A percentile compares a stretch with the other conserved stretches of the same genome.
Conservation (phyloP, 164 flowering plant genomes). For the Aristolochia californica region DNA sequence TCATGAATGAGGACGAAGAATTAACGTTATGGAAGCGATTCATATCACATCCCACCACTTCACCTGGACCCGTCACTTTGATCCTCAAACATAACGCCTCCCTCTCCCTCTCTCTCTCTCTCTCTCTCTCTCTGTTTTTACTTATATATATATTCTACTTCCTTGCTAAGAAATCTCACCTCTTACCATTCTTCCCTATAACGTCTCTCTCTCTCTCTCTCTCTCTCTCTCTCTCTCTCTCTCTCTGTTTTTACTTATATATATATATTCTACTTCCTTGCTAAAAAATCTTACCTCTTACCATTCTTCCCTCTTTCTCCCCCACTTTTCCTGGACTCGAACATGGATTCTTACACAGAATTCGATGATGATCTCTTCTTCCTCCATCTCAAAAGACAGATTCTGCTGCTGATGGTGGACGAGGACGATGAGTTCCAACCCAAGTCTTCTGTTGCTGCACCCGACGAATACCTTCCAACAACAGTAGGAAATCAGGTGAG, state of each 20-base stretch:
- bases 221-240: conserved; percentile 6
- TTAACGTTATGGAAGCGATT: too few relatives aligned
- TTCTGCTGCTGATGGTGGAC: conserved; percentile 36
- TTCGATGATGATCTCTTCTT: conserved; percentile 33
- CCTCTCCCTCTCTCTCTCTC: not conserved
- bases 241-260: not conserved
- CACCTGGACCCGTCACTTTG: not conserved
- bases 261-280: not conserved
- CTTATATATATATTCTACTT: too few relatives aligned
- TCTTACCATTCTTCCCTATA: too few relatives aligned
- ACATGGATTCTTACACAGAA: conserved; percentile 2
- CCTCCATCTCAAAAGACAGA: conserved; percentile 31
- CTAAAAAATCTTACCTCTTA: not conserved
- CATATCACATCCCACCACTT: too few relatives aligned
- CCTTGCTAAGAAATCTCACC: too few relatives aligned
- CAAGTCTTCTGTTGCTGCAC: not conserved
- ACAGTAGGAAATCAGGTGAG: not conserved
- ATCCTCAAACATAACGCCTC: conserved; percentile 1
- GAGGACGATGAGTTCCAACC: conserved; percentile 11
- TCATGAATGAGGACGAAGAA: too few relatives aligned
- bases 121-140: not conserved
- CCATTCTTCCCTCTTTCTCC: not conserved
- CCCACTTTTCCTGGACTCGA: not conserved
- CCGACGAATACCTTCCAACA: not conserved
- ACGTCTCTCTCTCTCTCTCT: conserved; percentile 4